Evolutionary conservation across 495 filamentous ascomycete genomes (phyloP), one percentile per base, ranked within the genome.

Genomic region (Articulospora tetracladia): DNA sequence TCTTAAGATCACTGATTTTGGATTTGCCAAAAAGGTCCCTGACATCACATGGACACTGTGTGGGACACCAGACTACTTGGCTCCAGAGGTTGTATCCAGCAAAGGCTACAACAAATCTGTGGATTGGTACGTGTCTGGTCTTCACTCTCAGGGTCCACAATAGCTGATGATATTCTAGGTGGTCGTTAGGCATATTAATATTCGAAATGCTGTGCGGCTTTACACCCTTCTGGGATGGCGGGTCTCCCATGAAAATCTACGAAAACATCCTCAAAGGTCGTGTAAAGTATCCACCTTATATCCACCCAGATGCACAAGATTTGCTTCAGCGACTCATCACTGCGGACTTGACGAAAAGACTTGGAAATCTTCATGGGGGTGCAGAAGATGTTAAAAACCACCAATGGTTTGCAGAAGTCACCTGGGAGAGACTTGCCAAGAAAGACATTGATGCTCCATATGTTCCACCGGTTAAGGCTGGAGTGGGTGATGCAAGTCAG

Each of bases 171-270:
- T 26, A 51, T 57, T 63, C 20, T 63, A 97, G 93, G 93, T 98
- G 94, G 94, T 97, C 93, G 44, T 77, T 98, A 47, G 94, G 94
- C 41, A 98, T 98, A 74, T 78, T 98, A 54, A 98, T 98, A 69
- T 98, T 97, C 69, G 94, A 98, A 77, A 98, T 98, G 94, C 86
- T 98, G 20, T 97, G 93, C 70, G 94, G 94, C 15, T 98, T 97
- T 72, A 98, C 94, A 15, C 94, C 94, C 2, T 98, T 98, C 76
- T 98, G 93, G 92, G 94, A 98, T 72, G 89, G 89, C 58, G 94
- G 93, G 32, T 96, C 90, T 4, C 92, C 94, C 1, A 96, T 98
- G 81, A 97, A 96, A 76, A 98, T 98, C 65, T 98, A 98, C 73
- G 93, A 98, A 78, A 98, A 98, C 71, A 98, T 98, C 66, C 79